These are phyloP conservation scores for Zygosaccharomyces sapae DNA, from an alignment of 1,139 yeast genomes.

Conservation along the genomic window DNA sequence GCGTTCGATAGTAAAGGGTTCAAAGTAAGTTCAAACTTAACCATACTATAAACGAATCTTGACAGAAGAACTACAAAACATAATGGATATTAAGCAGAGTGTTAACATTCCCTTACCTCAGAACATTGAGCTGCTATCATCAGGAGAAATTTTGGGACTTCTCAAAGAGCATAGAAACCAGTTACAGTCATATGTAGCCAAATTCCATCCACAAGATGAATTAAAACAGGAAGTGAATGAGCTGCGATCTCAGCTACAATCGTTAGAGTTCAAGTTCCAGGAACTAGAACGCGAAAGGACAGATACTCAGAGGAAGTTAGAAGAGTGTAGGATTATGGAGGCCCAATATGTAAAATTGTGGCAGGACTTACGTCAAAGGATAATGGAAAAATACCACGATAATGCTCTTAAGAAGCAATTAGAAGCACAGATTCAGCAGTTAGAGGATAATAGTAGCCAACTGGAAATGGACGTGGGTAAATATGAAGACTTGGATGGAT, in stretches of 20 bases:
- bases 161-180: slow-evolving; percentile 19
- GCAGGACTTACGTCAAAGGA: slow-evolving; percentile 25
- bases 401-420: slow-evolving; percentile 22
- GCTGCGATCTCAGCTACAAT: slow-evolving; percentile 14
- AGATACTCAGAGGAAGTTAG: slow-evolving; percentile 17
- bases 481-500: slow-evolving; percentile 20
- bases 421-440: slow-evolving; percentile 15
- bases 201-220: slow-evolving; percentile 22
- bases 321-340: slow-evolving; percentile 21
- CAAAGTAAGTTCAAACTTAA: background rate
- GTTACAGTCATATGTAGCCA: slow-evolving; percentile 23
- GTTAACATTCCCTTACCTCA: slow-evolving; percentile 22
- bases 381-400: slow-evolving; percentile 23
- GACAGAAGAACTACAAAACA: background rate
- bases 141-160: slow-evolving; percentile 24
- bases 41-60: background rate
- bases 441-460: slow-evolving; percentile 18
- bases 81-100: background rate
- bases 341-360: slow-evolving; percentile 27
- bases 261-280: slow-evolving; percentile 18
- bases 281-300: slow-evolving; percentile 19
- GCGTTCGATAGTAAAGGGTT: background rate
- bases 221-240: slow-evolving; percentile 11
- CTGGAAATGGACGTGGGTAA: slow-evolving; percentile 15
- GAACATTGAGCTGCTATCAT: slow-evolving; percentile 24